Conservation (phyloP, 2,329 filamentous ascomycete species). For the Paraphoma chrysanthemicola region DNA sequence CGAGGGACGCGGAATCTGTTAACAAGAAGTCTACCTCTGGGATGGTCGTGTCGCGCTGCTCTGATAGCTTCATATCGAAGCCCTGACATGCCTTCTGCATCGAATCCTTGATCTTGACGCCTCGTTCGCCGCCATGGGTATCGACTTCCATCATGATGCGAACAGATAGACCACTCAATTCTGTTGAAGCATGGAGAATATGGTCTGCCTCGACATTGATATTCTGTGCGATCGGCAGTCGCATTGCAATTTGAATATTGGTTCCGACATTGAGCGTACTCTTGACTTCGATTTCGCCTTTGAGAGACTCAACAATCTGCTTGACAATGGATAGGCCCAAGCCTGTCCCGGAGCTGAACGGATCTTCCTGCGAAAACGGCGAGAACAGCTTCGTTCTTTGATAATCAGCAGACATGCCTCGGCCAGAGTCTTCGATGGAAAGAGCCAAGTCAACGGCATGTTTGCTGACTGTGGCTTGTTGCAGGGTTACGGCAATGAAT, state of each 20-base stretch:
- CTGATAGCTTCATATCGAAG: constrained; percentile 28
- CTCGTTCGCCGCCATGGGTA: constrained; percentile 26
- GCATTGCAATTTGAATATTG: constrained; percentile 29
- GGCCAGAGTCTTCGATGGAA: constrained; percentile 43
- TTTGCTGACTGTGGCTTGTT: constrained; percentile 16
- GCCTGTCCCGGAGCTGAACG: constrained; percentile 41
- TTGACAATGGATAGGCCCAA: constrained; percentile 46
- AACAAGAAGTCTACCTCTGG: constrained; percentile 31
- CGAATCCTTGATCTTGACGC: constrained; percentile 31
- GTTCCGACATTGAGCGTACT: constrained; percentile 38
- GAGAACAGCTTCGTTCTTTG: constrained; percentile 40
- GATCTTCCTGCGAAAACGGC: constrained; percentile 46
- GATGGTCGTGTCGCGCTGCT: constrained; percentile 15
- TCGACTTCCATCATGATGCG: constrained; percentile 31
- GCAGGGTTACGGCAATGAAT: constrained; percentile 35
- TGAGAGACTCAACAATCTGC: constrained; percentile 42
- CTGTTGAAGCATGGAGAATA: constrained; percentile 19
- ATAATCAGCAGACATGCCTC: constrained; percentile 45
- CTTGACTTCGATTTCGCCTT: constrained; percentile 40
- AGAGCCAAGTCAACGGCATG: constrained; percentile 41
- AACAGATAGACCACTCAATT: constrained; percentile 25
- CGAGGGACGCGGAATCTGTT: constrained; percentile 33
- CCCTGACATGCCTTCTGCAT: constrained; percentile 33
- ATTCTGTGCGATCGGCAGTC: constrained; percentile 22
- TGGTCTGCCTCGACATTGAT: constrained; percentile 17